Evolutionary conservation across 2,329 filamentous ascomycete species (phyloP).

Genomic region (Lachnellula cervina): DNA sequence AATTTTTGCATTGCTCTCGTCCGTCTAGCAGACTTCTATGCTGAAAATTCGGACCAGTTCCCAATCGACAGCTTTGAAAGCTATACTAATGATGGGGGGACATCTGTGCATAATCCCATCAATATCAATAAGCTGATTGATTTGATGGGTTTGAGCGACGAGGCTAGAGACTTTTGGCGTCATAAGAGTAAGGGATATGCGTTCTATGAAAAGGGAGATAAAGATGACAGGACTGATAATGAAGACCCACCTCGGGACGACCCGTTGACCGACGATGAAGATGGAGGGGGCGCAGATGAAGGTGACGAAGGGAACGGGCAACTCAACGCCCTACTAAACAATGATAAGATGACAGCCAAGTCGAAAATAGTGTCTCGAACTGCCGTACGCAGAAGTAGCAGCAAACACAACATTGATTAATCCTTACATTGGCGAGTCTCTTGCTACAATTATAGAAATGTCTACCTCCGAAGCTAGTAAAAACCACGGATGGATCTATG

Average conservation of each 20-base stretch:
- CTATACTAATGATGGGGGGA: background rate
- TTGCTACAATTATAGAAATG: no score
- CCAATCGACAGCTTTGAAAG: conserved; percentile 9
- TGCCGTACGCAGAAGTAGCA: no score
- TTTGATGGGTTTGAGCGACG: conserved; percentile 12
- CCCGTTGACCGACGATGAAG: no score
- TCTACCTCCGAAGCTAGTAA: no score
- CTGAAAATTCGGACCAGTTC: conserved; percentile 9
- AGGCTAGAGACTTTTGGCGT: conserved; percentile 11
- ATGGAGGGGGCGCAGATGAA: background rate
- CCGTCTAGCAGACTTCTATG: conserved; percentile 16
- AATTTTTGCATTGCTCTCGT: conserved; percentile 24
- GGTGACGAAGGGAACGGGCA: background rate
- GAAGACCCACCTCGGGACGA: conserved; percentile 7
- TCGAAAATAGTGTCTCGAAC: no score
- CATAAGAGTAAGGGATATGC: conserved; percentile 1
- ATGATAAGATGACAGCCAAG: no score
- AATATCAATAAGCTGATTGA: conserved; percentile 15
- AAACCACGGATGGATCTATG: no score
- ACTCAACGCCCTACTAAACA: no score
- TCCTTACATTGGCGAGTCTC: no score
- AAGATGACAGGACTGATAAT: conserved; percentile 14
- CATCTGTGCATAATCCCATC: background rate
- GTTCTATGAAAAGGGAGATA: background rate
- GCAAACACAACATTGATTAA: no score